These are phyloP conservation scores for Flueggea neowawraea DNA, from an alignment of 441 rosid genomes.

Conservation along the genomic window DNA sequence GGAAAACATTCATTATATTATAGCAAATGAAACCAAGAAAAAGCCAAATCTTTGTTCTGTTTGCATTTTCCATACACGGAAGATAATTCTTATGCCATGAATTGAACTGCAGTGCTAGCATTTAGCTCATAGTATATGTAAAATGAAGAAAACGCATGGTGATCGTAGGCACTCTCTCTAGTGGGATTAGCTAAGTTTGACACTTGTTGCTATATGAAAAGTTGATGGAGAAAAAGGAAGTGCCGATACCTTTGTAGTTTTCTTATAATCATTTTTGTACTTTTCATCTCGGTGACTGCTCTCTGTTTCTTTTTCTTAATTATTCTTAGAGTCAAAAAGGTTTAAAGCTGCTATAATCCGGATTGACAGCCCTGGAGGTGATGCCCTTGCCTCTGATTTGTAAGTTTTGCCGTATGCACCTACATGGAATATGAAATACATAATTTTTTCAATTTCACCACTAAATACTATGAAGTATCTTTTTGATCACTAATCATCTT, in stretches of 20 bases:
- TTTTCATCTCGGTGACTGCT: constrained; percentile 6
- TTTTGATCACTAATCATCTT: background rate
- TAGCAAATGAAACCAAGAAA: too few species aligned
- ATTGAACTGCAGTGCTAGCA: too few species aligned
- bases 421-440: background rate
- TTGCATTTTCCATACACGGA: too few species aligned
- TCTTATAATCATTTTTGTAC: background rate
- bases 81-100: too few species aligned
- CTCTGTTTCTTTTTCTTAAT: constrained; percentile 15
- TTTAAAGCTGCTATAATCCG: constrained; percentile 89
- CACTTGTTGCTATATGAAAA: too few species aligned
- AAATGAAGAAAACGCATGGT: too few species aligned
- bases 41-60: too few species aligned
- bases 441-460: background rate
- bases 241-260: constrained; percentile 1
- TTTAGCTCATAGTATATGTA: too few species aligned
- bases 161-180: too few species aligned
- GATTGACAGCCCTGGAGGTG: constrained; percentile 99
- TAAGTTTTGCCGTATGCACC: constrained; percentile 43
- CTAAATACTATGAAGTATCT: background rate
- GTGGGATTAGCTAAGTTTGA: too few species aligned
- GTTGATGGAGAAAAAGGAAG: too few species aligned
- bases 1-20: too few species aligned
- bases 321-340: constrained; percentile 58
- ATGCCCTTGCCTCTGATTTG: constrained; percentile 99